Conservation (phyloP, 2,329 filamentous ascomycete species). For the Fusarium protoensiforme region DNA sequence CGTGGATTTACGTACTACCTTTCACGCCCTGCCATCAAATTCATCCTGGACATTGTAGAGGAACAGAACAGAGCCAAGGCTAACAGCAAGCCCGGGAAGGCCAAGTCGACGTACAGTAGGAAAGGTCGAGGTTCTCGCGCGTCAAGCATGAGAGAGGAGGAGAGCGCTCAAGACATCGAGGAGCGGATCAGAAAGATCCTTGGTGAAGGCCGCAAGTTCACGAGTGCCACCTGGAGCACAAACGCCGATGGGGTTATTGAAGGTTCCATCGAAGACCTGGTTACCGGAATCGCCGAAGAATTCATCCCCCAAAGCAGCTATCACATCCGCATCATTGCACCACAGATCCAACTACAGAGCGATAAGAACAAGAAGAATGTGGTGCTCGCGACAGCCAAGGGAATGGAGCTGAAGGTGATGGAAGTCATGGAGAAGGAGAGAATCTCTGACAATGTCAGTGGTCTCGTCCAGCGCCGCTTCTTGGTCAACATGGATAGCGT, state of each 20-base stretch:
- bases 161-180: conserved; percentile 75
- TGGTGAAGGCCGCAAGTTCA: conserved; percentile 84
- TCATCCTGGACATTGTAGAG: conserved; percentile 96
- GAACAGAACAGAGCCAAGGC: conserved; percentile 83
- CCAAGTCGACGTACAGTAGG: conserved; percentile 42
- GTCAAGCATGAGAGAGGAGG: conserved; percentile 61
- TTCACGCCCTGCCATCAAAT: conserved; percentile 94
- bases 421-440: conserved; percentile 98
- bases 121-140: conserved; percentile 51
- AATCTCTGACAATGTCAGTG: conserved; percentile 91
- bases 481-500: conserved; percentile 96
- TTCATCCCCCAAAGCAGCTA: conserved; percentile 94
- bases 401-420: conserved; percentile 97
- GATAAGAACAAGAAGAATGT: conserved; percentile 98
- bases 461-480: conserved; percentile 93
- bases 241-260: conserved; percentile 49
- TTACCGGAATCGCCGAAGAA: conserved; percentile 83
- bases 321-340: conserved; percentile 92
- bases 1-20: conserved; percentile 98
- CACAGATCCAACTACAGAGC: conserved; percentile 97
- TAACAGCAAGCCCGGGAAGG: conserved; percentile 43
- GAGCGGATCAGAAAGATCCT: conserved; percentile 88
- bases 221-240: conserved; percentile 54
- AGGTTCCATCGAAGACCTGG: conserved; percentile 70
- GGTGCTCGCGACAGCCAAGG: conserved; percentile 95